Base-by-base conservation (phyloP, 257 asterid genomes). In the Eucommia ulmoides region DNA sequence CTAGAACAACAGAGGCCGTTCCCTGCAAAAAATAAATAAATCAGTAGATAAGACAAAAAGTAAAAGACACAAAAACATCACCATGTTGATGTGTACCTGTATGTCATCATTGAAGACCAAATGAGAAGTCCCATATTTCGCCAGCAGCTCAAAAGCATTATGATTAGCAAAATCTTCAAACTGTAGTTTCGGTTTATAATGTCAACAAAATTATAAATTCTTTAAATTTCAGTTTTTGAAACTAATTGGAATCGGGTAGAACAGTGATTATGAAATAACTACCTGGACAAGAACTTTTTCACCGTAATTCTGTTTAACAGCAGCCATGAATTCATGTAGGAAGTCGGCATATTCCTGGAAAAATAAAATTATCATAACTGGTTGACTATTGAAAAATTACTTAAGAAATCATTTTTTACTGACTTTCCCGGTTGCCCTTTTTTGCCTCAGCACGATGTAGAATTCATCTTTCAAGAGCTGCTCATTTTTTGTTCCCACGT, bases 121-220 rank as follows among this genome's bases (percentile, higher is more conserved):
- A 59, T 89, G 93, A 24, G 93, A 82, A 52, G 94, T 82, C 42
- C 96, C 93, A 20, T 89, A 89, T 77, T 81, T 84, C 25, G 88
- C 82, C 85, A 89, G 66, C 65, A 88, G 74, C 83, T 79, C 93
- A 69, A 88, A 88, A 33, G 97, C 97, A 45, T 88, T 84, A 77
- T 84, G 97, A 61, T 89, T 89, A 15, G 96, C 97, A 56, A 89
- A 84, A 76, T 84, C 97, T 73, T 84, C 97, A 61, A 77, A 82
- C 91, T 84, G 78, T n/a, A n/a, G n/a, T n/a, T n/a, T n/a, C n/a
- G n/a, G n/a, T n/a, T n/a, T n/a, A n/a, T n/a, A n/a, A n/a, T n/a
- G n/a, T n/a, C n/a, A n/a, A n/a, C n/a, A n/a, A n/a, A n/a, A n/a
- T n/a, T n/a, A n/a, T n/a, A n/a, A n/a, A n/a, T n/a, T n/a, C n/a